Evolutionary conservation across 2,329 filamentous ascomycete genomes (phyloP).

Genomic region (Fusarium secorum): DNA sequence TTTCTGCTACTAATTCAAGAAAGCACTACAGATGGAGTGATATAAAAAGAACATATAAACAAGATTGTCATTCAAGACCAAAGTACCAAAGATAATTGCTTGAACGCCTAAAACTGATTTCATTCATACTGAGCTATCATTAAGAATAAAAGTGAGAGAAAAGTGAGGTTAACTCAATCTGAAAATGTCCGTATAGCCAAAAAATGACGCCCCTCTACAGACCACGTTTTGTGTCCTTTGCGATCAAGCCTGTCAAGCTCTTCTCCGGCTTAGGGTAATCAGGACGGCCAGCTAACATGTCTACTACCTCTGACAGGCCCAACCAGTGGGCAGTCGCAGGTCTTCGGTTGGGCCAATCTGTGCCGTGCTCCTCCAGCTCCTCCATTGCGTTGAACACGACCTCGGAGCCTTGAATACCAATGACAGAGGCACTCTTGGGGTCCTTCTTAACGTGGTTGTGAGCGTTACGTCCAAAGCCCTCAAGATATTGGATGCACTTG

Average conservation of each 20-base stretch:
- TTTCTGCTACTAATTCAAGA: not conserved
- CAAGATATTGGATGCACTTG: constrained; percentile 91
- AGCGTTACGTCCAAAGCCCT: constrained; percentile 73
- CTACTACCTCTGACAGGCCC: constrained; percentile 78
- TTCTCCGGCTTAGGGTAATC: constrained; percentile 58
- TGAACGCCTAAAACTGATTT: constrained; percentile 27
- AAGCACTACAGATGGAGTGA: not conserved
- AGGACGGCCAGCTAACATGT: constrained; percentile 81
- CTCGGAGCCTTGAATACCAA: constrained; percentile 89
- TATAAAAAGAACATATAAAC: too few species aligned
- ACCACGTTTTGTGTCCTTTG: constrained; percentile 70
- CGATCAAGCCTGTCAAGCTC: constrained; percentile 59
- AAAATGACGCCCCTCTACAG: constrained; percentile 28
- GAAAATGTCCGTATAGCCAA: constrained; percentile 16
- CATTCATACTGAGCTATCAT: constrained; percentile 31
- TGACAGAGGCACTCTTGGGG: constrained; percentile 78
- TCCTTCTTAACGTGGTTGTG: constrained; percentile 76
- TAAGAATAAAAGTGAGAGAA: constrained; percentile 30
- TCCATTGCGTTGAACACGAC: constrained; percentile 88
- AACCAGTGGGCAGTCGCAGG: constrained; percentile 89
- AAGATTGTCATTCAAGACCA: not conserved
- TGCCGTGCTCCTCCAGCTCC: constrained; percentile 81
- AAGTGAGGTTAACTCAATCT: constrained; percentile 9
- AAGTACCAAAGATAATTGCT: not conserved
- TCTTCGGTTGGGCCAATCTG: constrained; percentile 90